Conservation (phyloP, 768 basidiomycete species). For the Leccinum rimulosum region DNA sequence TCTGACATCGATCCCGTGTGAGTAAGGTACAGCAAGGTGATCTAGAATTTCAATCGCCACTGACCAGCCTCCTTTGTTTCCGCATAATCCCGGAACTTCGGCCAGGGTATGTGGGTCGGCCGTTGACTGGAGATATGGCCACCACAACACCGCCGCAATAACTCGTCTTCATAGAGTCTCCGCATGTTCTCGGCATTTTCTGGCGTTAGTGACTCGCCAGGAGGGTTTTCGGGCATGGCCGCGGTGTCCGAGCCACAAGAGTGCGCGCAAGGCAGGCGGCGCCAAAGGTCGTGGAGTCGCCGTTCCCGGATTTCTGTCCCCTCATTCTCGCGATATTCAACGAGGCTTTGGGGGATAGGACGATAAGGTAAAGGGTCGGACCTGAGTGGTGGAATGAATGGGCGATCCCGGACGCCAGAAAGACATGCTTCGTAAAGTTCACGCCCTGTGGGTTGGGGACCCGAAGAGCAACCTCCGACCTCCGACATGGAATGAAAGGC, state of each 20-base stretch:
- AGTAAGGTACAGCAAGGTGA: constrained; percentile 15
- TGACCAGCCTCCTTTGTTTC: constrained; percentile 78
- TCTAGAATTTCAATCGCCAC: constrained; percentile 27
- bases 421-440: constrained; percentile 53
- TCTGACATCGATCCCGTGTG: constrained; percentile 43
- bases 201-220: constrained; percentile 36
- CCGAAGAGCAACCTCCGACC: constrained; percentile 18
- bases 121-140: constrained; percentile 41
- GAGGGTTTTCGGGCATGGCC: constrained; percentile 14
- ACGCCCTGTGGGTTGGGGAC: constrained; percentile 39
- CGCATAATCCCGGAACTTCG: constrained; percentile 71
- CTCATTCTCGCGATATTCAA: constrained; percentile 64
- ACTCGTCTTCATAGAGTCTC: constrained; percentile 74
- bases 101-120: constrained; percentile 58
- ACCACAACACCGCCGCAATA: constrained; percentile 52
- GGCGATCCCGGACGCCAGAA: constrained; percentile 51
- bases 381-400: constrained; percentile 57
- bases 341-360: constrained; percentile 48
- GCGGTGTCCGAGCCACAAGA: constrained; percentile 24
- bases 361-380: constrained; percentile 47
- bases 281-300: constrained; percentile 63
- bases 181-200: constrained; percentile 62
- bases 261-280: constrained; percentile 43
- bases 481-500: constrained; percentile 27
- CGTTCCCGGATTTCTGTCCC: constrained; percentile 59